Evolutionary conservation across 1,284 basidiomycete genomes (phyloP).

Genomic region (Papiliotrema terrestris): DNA sequence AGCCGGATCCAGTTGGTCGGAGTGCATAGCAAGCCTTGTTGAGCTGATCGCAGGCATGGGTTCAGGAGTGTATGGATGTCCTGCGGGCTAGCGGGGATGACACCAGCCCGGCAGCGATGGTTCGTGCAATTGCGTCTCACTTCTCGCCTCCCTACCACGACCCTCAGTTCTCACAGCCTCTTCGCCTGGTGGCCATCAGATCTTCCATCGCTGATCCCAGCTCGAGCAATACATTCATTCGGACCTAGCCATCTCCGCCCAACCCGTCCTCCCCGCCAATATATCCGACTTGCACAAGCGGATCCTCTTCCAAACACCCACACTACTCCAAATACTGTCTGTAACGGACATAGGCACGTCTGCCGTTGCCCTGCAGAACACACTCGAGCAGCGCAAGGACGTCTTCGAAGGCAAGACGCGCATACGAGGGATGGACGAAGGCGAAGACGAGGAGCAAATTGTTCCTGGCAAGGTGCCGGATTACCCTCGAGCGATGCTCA

Average conservation of each 20-base stretch:
- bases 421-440: slow-evolving; percentile 43
- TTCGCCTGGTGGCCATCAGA: too few relatives aligned
- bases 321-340: slow-evolving; percentile 36
- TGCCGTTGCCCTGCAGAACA: slow-evolving; percentile 40
- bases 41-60: slow-evolving; percentile 25
- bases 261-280: slow-evolving; percentile 9
- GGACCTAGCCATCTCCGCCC: slow-evolving; percentile 27
- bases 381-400: slow-evolving; percentile 42
- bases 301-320: slow-evolving; percentile 30
- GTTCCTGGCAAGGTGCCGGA: slow-evolving; percentile 36
- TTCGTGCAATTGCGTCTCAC: slow-evolving; percentile 6
- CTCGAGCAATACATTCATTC: slow-evolving; percentile 35
- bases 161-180: too few relatives aligned
- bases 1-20: slow-evolving; percentile 31
- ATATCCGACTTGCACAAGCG: slow-evolving; percentile 15
- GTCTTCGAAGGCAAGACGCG: slow-evolving; percentile 39
- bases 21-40: not conserved
- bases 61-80: slow-evolving; percentile 20
- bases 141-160: not conserved
- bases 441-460: slow-evolving; percentile 21
- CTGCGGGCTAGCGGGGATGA: slow-evolving; percentile 10
- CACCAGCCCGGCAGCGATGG: slow-evolving; percentile 16
- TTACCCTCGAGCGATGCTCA: slow-evolving; percentile 46
- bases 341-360: slow-evolving; percentile 42
- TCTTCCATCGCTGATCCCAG: slow-evolving; percentile 10